Evolutionary conservation across 2,329 filamentous ascomycete genomes (phyloP).

Genomic region (Hortaea sp.): DNA sequence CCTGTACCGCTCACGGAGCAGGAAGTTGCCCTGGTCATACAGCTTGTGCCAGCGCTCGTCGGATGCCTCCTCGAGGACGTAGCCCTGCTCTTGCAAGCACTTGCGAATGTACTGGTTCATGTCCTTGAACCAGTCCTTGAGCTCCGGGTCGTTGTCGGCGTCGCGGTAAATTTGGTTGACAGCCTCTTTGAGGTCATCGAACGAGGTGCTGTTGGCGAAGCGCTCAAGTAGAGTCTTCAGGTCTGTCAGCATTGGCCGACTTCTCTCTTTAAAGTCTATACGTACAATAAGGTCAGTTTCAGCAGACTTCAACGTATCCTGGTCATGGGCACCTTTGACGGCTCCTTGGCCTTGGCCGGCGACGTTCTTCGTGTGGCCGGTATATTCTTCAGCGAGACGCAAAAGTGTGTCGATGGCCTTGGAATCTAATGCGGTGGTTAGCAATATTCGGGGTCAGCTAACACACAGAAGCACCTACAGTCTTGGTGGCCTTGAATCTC

Average conservation of each 20-base stretch:
- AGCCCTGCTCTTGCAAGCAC: constrained; percentile 81
- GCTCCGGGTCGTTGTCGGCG: constrained; percentile 74
- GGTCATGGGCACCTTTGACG: constrained; percentile 60
- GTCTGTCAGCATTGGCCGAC: constrained; percentile 40
- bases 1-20: constrained; percentile 82
- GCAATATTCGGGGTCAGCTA: constrained; percentile 3
- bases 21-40: constrained; percentile 74
- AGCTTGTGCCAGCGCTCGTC: constrained; percentile 74
- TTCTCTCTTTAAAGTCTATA: constrained; percentile 31
- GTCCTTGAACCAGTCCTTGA: constrained; percentile 80
- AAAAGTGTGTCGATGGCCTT: constrained; percentile 84
- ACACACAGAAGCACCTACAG: constrained; percentile 43
- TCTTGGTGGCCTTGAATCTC: constrained; percentile 94
- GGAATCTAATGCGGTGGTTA: constrained; percentile 47
- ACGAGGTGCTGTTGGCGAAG: constrained; percentile 89
- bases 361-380: constrained; percentile 58
- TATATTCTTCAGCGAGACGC: constrained; percentile 74
- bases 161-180: constrained; percentile 79
- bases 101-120: constrained; percentile 70
- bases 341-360: constrained; percentile 55
- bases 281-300: constrained; percentile 68
- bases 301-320: constrained; percentile 55
- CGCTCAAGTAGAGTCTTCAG: constrained; percentile 76
- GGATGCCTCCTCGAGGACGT: constrained; percentile 71
- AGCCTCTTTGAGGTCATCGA: constrained; percentile 73